A percentile compares a stretch with the other conserved stretches of the same genome.
Conservation (phyloP, 192 early-diverging fungal species). For the Coemansia asiatica region DNA sequence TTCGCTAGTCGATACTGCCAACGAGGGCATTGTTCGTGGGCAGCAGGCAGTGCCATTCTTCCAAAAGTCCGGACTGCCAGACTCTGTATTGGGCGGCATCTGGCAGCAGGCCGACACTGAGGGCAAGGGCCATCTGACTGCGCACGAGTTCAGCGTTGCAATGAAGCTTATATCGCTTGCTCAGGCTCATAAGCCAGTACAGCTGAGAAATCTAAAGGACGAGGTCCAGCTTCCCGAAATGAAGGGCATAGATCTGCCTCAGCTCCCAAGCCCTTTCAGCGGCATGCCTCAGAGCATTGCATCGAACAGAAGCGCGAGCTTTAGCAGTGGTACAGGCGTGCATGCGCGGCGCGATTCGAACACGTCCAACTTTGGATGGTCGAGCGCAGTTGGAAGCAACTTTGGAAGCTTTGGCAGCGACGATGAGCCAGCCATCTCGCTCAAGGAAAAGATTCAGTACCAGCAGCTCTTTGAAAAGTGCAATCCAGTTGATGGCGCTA, state of each 20-base stretch:
- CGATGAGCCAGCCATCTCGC: constrained; percentile 22
- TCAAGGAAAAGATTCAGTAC: constrained; percentile 64
- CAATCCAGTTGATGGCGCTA: constrained; percentile 57
- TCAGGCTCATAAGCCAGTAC: constrained; percentile 68
- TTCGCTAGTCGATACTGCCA: constrained; percentile 59
- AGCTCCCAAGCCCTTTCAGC: background rate
- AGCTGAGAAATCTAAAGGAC: constrained; percentile 49
- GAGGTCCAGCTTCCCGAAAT: constrained; percentile 61
- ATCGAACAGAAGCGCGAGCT: constrained; percentile 9
- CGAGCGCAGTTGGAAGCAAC: constrained; percentile 15
- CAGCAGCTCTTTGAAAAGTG: constrained; percentile 61
- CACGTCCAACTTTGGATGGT: constrained; percentile 46
- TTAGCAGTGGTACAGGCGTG: constrained; percentile 5
- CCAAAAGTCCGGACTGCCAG: constrained; percentile 67
- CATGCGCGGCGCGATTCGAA: constrained; percentile 39
- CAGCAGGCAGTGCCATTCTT: constrained; percentile 72
- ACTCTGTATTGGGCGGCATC: constrained; percentile 67
- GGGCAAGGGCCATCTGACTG: constrained; percentile 72
- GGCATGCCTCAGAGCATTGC: constrained; percentile 11
- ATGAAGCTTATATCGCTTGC: constrained; percentile 87
- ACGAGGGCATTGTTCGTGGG: constrained; percentile 67
- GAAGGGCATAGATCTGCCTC: constrained; percentile 52
- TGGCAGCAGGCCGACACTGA: constrained; percentile 85
- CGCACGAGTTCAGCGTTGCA: constrained; percentile 72
- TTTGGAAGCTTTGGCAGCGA: constrained; percentile 7